Conservation (phyloP, 345 rosid species). For the Euphorbia pulcherrima region DNA sequence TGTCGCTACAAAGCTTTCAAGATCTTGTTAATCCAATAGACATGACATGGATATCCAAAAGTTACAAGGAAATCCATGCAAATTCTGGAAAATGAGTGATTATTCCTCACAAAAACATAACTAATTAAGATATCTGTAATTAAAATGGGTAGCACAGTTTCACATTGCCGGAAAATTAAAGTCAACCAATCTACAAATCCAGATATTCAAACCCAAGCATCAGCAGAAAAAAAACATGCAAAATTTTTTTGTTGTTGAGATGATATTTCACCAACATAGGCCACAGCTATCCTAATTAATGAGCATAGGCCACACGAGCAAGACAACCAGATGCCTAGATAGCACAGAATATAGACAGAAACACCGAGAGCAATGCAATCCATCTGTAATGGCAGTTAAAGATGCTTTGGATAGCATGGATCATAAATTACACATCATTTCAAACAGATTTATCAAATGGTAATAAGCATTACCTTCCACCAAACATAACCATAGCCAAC, state of each 20-base stretch:
- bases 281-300: not conserved
- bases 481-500: constrained; percentile 70
- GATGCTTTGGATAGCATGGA: not conserved
- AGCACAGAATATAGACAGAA: not conserved
- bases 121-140: not conserved
- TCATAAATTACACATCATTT: not conserved
- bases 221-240: not conserved
- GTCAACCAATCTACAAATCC: not conserved
- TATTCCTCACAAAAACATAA: not conserved
- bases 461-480: constrained; percentile 60
- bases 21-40: not conserved
- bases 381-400: not conserved
- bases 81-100: not conserved
- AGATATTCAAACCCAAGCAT: not conserved
- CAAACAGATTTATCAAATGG: not conserved
- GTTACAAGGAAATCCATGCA: not conserved
- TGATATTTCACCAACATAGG: not conserved
- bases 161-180: not conserved
- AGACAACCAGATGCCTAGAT: not conserved
- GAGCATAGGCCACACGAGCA: not conserved
- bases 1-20: not conserved
- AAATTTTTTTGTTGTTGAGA: not conserved
- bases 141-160: not conserved
- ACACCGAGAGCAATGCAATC: not conserved
- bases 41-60: not conserved